Evolutionary conservation across 805 yeast genomes (phyloP).

Genomic region (Ogataea nitratoaversa): DNA sequence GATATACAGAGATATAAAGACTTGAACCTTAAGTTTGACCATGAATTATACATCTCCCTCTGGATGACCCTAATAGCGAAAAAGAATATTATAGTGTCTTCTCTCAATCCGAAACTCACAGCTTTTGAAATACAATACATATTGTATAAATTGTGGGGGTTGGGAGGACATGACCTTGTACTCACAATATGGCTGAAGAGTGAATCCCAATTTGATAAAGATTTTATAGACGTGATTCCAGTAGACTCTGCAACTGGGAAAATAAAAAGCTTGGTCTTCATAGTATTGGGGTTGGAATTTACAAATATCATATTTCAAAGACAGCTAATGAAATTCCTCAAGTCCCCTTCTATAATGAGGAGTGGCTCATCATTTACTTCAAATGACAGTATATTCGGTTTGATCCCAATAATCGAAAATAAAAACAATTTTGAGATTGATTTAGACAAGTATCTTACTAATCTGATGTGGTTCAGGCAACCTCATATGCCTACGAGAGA

Average conservation of each 20-base stretch:
- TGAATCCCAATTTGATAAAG: constrained; percentile 5
- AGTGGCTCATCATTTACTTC: constrained; percentile 1
- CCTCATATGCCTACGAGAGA: constrained; percentile 12
- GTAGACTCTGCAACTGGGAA: constrained; percentile 4
- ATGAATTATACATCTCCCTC: constrained; percentile 18
- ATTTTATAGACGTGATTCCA: constrained; percentile 4
- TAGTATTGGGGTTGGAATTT: constrained; percentile 3
- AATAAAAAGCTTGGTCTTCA: constrained; percentile 4
- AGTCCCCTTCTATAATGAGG: not conserved
- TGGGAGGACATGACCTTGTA: constrained; percentile 1
- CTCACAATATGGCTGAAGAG: constrained; percentile 1
- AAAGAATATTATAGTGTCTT: constrained; percentile 24
- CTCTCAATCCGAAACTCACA: constrained; percentile 13
- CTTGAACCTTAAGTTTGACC: constrained; percentile 12
- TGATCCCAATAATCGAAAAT: constrained; percentile 18
- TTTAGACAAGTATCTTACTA: constrained; percentile 18
- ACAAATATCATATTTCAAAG: constrained; percentile 8
- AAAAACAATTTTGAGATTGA: constrained; percentile 15
- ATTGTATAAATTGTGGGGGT: constrained; percentile 9
- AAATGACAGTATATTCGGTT: constrained; percentile 16
- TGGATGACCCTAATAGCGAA: constrained; percentile 24
- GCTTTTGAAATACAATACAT: constrained; percentile 15
- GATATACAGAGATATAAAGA: not conserved
- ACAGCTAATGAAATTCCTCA: constrained; percentile 3
- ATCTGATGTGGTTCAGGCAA: constrained; percentile 32